Conservation (phyloP, 805 yeast genomes). For the Diddensiella santjacobensis region DNA sequence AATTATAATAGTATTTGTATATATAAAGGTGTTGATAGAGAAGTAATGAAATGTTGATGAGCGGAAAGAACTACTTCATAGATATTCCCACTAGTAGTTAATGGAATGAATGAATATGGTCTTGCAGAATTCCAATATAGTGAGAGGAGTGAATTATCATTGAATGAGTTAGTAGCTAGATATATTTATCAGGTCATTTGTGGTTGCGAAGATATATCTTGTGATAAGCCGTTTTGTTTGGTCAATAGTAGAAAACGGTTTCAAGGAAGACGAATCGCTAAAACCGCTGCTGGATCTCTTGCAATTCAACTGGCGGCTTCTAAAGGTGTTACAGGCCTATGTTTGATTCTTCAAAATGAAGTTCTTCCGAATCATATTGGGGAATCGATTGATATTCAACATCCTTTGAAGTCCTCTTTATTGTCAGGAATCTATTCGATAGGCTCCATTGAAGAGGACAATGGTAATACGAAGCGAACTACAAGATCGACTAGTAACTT, state of each 20-base stretch:
- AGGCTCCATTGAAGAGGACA: not conserved
- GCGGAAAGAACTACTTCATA: too few relatives aligned
- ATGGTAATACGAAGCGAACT: not conserved
- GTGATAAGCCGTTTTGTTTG: conserved; percentile 16
- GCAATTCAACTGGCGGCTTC: conserved; percentile 18
- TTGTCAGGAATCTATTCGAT: not conserved
- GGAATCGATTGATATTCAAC: not conserved
- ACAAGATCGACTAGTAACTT: not conserved
- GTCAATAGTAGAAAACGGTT: conserved; percentile 9
- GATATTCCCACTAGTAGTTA: too few relatives aligned
- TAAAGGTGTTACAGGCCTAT: conserved; percentile 10
- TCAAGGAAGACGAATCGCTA: conserved; percentile 13
- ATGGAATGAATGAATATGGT: too few relatives aligned
- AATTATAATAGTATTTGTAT: too few relatives aligned
- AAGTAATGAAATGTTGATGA: too few relatives aligned
- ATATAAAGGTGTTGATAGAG: too few relatives aligned
- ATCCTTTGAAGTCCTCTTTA: conserved; percentile 13
- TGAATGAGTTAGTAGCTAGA: conserved; percentile 10
- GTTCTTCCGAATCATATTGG: not conserved
- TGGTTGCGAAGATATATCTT: conserved; percentile 17
- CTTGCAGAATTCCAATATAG: too few relatives aligned
- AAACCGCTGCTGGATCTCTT: conserved; percentile 13
- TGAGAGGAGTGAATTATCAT: too few relatives aligned
- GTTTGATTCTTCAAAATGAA: not conserved
- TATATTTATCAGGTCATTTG: conserved; percentile 19